Evolutionary conservation across 1,284 basidiomycete genomes (phyloP), one percentile per base, ranked within the genome.

Genomic region (Puccinia novopanici): DNA sequence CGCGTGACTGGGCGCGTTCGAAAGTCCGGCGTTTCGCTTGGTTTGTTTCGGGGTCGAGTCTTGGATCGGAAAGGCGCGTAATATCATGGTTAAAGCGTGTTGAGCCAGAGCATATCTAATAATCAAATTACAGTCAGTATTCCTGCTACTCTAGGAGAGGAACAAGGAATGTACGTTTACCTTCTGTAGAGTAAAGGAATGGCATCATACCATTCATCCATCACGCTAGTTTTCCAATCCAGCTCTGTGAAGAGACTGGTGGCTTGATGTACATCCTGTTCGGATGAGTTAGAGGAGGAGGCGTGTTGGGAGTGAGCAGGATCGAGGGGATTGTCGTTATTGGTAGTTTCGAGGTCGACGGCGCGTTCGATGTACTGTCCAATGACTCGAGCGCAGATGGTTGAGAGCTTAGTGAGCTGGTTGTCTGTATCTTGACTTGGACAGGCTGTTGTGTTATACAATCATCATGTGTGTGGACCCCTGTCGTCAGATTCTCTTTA

Each of bases 191-290:
- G 55, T 3, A 75, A 17, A 3, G 74, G 74, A 15, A 75, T 63
- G 27, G 74, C 74, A 17, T 75, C 74, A 34, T 75, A 75, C 74
- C 74, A 75, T 75, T 75, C 74, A 30, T 75, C 74, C 74, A 75
- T 75, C 45, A 75, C 34, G 42, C 74, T 75, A 2, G 74, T 75
- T 24, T 63, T 75, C 74, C 74, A 75, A 63, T 75, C 74, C 40
- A 57, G 15, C 15, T 74, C 72, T 19, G 50, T 42, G 57, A 74
- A n/a, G 15, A 74, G 24, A 24, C 50, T 34, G 48, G 24, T 54
- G 4, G 50, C n/a, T n/a, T n/a, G n/a, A n/a, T n/a, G n/a, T n/a
- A n/a, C n/a, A n/a, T n/a, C n/a, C n/a, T n/a, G n/a, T n/a, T n/a
- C n/a, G n/a, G n/a, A n/a, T n/a, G n/a, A n/a, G n/a, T n/a, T n/a